phyloP scores from a whole-genome alignment of 2,329 filamentous ascomycete species.

The Pseudohalonectria lignicola region DNA sequence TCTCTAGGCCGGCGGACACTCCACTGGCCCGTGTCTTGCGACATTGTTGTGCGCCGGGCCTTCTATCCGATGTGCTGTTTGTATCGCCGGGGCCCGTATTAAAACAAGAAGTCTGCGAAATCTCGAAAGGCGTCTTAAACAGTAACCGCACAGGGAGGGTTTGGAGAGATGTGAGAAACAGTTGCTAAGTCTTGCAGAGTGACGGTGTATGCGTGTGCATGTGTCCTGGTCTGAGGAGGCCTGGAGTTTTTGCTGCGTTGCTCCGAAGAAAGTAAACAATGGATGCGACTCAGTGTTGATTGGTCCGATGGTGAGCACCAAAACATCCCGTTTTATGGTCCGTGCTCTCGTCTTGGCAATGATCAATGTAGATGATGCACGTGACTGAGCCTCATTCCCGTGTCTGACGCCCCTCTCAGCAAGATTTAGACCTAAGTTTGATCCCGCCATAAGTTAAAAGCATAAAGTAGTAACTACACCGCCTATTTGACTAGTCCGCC shows the following conservation, averaged over 20 bases:
- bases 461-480: no score
- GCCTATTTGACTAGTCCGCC: no score
- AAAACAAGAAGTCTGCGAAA: not conserved
- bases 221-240: no score
- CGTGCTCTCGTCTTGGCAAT: not conserved
- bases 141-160: not conserved
- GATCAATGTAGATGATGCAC: not conserved
- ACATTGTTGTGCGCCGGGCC: conserved; percentile 58
- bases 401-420: no score
- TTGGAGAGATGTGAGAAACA: not conserved
- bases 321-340: not conserved
- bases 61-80: conserved; percentile 1
- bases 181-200: not conserved
- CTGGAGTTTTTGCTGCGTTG: no score
- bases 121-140: not conserved
- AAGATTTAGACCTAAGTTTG: no score
- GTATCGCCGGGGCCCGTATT: no score
- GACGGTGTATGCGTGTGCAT: no score
- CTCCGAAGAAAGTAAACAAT: conserved; percentile 12
- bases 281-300: conserved; percentile 7
- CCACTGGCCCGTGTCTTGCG: conserved; percentile 79
- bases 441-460: no score
- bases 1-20: conserved; percentile 87
- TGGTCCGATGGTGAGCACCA: conserved; percentile 3
- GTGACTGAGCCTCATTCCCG: no score